A percentile compares a stretch with the other conserved stretches of the same genome.
These are phyloP conservation scores for Cercospora sojina DNA, from an alignment of 2,329 filamentous ascomycete species.

Conservation along the genomic window DNA sequence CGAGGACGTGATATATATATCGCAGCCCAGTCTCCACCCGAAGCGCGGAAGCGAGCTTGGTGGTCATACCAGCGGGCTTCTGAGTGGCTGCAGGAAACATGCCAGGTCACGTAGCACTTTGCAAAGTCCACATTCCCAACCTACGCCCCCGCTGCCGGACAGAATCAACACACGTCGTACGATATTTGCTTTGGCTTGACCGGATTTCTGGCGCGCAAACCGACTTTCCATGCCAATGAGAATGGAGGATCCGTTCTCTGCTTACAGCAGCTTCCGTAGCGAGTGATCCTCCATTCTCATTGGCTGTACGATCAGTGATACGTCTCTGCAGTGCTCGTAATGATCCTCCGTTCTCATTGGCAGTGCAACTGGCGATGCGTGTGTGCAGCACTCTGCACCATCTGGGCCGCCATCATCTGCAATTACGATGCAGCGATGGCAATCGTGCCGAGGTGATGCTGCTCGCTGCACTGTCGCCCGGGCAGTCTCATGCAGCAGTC, in stretches of 20 bases:
- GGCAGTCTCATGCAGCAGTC: background rate
- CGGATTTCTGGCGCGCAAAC: background rate
- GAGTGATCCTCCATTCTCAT: background rate
- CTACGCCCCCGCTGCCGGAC: background rate
- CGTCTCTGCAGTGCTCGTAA: background rate
- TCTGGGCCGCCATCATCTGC: background rate
- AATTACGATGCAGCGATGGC: background rate
- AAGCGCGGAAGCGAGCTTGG: background rate
- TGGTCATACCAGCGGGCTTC: background rate
- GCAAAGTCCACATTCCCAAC: background rate
- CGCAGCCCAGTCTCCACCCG: background rate
- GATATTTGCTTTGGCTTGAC: background rate
- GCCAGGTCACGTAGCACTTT: background rate
- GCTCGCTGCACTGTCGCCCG: background rate
- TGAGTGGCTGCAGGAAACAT: background rate
- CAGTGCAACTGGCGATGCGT: background rate
- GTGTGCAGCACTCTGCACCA: background rate
- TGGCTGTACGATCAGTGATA: background rate
- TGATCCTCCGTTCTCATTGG: background rate
- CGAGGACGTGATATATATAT: background rate
- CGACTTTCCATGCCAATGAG: background rate
- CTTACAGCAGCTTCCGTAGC: no score
- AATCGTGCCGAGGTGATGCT: background rate
- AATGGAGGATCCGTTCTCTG: no score
- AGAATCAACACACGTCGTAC: background rate